Evolutionary conservation across 768 basidiomycete species (phyloP).

Genomic region (Agrocybe pediades): DNA sequence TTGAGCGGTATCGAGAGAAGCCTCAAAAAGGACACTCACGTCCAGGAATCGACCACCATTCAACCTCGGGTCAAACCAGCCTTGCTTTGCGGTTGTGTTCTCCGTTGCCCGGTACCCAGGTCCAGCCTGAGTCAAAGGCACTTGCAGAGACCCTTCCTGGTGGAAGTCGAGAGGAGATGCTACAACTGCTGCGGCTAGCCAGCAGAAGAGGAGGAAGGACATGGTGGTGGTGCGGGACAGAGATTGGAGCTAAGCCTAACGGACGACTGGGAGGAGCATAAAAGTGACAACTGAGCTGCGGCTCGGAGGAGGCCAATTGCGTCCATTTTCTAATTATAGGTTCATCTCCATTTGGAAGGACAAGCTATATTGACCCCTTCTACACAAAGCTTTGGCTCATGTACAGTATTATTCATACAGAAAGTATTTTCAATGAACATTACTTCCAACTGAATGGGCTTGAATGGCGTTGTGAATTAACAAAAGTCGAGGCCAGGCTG

Average conservation of each 20-base stretch:
- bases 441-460: too few species aligned
- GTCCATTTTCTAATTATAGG: conserved; percentile 7
- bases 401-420: neutral
- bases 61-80: conserved; percentile 68
- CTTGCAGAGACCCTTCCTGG: conserved; percentile 14
- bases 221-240: conserved; percentile 14
- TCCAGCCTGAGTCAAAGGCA: conserved; percentile 9
- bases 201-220: conserved; percentile 20
- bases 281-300: conserved; percentile 14
- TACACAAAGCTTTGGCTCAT: neutral
- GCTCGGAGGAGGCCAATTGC: conserved; percentile 19
- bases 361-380: neutral
- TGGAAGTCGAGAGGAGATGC: conserved; percentile 19
- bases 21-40: conserved; percentile 41
- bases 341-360: neutral
- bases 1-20: neutral
- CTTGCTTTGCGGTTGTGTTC: conserved; percentile 21
- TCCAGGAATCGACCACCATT: conserved; percentile 78
- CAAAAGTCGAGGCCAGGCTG: too few species aligned
- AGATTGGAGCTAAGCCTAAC: conserved; percentile 7
- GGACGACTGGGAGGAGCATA: neutral
- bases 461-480: too few species aligned
- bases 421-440: too few species aligned
- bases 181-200: conserved; percentile 14
- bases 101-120: neutral